Conservation (phyloP, 768 basidiomycete species). For the Mycena maculata region DNA sequence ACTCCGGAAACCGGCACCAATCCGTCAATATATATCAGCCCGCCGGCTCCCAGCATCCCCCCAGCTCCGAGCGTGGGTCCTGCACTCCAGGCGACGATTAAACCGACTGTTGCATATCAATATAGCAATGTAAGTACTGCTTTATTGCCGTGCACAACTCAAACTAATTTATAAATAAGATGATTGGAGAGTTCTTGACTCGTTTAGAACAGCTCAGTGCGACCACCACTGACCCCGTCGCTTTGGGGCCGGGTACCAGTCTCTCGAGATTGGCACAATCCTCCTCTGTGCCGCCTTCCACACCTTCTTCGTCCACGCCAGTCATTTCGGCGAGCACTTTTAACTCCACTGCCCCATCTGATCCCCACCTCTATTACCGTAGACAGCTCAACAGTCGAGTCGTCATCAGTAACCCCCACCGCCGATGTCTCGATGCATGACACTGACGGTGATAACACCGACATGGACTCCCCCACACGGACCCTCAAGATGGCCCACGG, state of each 20-base stretch:
- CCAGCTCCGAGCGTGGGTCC: not conserved
- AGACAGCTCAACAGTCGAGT: no score
- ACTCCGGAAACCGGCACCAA: not conserved
- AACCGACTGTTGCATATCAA: no score
- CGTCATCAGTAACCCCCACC: not conserved
- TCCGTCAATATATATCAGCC: not conserved
- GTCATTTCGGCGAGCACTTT: no score
- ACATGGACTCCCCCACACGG: slow-evolving; percentile 1
- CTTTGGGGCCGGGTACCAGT: not conserved
- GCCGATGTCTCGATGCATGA: not conserved
- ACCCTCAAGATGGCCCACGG: not conserved
- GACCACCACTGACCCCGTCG: not conserved
- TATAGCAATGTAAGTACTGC: no score
- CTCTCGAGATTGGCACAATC: not conserved
- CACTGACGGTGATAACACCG: not conserved
- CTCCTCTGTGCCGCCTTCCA: not conserved
- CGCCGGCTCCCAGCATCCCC: not conserved
- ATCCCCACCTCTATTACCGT: no score
- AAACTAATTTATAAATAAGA: no score
- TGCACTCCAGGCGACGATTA: no score
- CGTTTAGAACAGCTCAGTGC: not conserved
- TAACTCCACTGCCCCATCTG: no score
- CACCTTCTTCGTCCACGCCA: no score
- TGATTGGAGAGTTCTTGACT: no score
- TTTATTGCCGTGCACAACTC: no score